Base-by-base conservation (phyloP, 208 protist genomes). In the Trypanosoma theileri region DNA sequence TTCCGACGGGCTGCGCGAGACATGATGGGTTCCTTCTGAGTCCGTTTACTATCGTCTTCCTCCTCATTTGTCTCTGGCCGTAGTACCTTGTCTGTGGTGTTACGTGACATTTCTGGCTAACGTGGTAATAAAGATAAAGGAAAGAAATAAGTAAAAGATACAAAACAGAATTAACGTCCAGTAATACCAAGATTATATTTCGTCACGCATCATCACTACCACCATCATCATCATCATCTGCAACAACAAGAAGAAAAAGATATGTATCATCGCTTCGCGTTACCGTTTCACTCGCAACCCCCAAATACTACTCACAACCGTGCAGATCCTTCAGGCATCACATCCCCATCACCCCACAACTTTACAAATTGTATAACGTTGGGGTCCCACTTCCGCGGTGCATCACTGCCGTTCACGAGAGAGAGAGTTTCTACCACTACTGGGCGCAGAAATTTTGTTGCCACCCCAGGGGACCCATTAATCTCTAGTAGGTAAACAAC, bases 381-480 rank as follows among this genome's bases (percentile, higher is more conserved):
- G n/a, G 92, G 59, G 26, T 73, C 59, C 90, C 90, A 93, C 48
- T 67, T 45, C 16, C 75, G 69, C 40, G 66, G 67, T 12, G 58
- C 59, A 56, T 69, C 57, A 35, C 26, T 52, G 50, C 77, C 55
- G 52, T 77, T 64, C 19, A 91, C 55, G 48, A 87, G 55, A 9
- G 21, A 55, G 13, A 85, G 59, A 71, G 91, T 83, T 31, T 75
- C 77, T 6, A 66, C 42, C 44, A 95, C 89, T 7, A 94, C 48
- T 0, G 72, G 68, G 46, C 66, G 24, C n/a, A 95, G 70, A 41
- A 80, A 91, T 42, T 77, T 77, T 45, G 88, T 77, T 11, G 91
- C 93, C 44, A 92, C 70, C 16, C 85, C 91, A 16, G 93, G 91
- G 1, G 87, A 93, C 16, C 89, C 91, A 79, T 96, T 97, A 66